Conservation (phyloP, 176 grass and related monocot genomes). For the Coix lacrymajobi region DNA sequence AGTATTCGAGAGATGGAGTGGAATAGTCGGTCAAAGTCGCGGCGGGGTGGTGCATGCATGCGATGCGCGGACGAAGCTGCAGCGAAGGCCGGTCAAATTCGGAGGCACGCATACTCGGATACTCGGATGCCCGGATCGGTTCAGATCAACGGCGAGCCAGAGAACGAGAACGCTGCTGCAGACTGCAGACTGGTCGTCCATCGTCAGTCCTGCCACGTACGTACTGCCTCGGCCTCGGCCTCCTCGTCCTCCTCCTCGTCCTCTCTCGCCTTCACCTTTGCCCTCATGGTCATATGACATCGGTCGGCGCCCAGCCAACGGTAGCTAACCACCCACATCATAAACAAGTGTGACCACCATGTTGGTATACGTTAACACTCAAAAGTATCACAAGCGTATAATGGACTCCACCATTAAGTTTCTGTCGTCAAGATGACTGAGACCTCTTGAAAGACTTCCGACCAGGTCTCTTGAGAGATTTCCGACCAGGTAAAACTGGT, state of each 20-base stretch:
- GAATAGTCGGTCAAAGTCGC: slow-evolving; percentile 5
- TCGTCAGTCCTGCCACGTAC: not conserved
- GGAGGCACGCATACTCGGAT: too few relatives aligned
- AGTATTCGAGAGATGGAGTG: too few relatives aligned
- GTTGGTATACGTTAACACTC: too few relatives aligned
- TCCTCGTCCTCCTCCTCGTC: too few relatives aligned
- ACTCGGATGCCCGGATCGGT: not conserved
- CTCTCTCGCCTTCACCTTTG: not conserved
- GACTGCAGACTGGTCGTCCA: not conserved
- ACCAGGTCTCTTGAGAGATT: too few relatives aligned
- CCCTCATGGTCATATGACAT: not conserved
- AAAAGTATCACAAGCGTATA: too few relatives aligned
- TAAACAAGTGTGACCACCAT: not conserved
- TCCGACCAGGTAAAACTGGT: too few relatives aligned
- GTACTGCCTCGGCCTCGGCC: not conserved
- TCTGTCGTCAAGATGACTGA: too few relatives aligned
- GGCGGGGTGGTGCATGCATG: too few relatives aligned
- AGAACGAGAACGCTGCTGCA: not conserved
- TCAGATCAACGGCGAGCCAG: too few relatives aligned
- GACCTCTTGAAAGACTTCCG: too few relatives aligned
- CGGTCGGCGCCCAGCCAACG: not conserved
- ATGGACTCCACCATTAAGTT: too few relatives aligned
- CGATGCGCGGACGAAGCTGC: not conserved
- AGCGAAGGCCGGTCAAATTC: not conserved
- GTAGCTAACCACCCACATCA: not conserved